Percentiles rank a stretch among this genome's conserved stretches.
Evolutionary conservation across 73 alveolate genomes (phyloP).

Genomic region (Uronychia setigera): DNA sequence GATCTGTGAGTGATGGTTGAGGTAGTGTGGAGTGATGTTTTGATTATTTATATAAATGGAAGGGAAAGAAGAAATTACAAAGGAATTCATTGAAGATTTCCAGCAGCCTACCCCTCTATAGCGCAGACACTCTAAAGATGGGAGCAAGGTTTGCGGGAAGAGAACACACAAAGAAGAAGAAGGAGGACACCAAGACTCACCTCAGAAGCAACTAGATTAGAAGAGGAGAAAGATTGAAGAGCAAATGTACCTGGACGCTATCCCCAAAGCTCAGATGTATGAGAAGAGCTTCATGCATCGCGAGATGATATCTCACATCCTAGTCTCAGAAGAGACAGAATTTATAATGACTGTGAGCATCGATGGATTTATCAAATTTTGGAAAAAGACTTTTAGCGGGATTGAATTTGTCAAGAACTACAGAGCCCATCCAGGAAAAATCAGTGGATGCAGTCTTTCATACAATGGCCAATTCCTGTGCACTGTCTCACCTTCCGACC

Average conservation of each 20-base stretch:
- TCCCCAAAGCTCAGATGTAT: conserved; percentile 82
- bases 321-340: conserved; percentile 70
- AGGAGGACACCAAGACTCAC: too few relatives aligned
- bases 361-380: conserved; percentile 92
- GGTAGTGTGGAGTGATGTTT: too few relatives aligned
- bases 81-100: too few relatives aligned
- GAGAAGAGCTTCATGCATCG: conserved; percentile 81
- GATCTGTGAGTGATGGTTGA: too few relatives aligned
- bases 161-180: too few relatives aligned
- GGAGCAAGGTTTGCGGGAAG: too few relatives aligned
- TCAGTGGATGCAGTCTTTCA: conserved; percentile 77
- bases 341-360: conserved; percentile 83
- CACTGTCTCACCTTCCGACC: conserved; percentile 82
- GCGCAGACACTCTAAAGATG: too few relatives aligned
- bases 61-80: too few relatives aligned
- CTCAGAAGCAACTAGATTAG: too few relatives aligned
- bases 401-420: conserved; percentile 89
- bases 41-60: too few relatives aligned
- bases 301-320: conserved; percentile 66
- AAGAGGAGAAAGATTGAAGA: too few relatives aligned
- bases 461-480: conserved; percentile 74
- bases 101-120: too few relatives aligned
- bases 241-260: conserved; percentile 42
- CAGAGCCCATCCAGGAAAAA: conserved; percentile 85
- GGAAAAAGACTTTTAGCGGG: conserved; percentile 89